A percentile compares a stretch with the other conserved stretches of the same genome.
These are phyloP conservation scores for Ogataea naganishii DNA, from an alignment of 805 yeast species.

Conservation along the genomic window DNA sequence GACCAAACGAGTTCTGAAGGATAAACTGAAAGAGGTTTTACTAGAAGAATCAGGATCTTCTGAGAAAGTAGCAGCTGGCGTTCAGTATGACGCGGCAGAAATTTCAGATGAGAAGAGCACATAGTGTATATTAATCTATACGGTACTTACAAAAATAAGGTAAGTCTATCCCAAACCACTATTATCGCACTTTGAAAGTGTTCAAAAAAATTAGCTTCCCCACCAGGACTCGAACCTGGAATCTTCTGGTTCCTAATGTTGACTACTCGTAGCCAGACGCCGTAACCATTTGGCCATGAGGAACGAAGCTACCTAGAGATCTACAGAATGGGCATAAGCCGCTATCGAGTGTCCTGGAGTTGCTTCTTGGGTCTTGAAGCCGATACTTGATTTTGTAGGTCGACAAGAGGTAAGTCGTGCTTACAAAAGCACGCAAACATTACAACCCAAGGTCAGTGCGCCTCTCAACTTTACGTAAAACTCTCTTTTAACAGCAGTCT, in stretches of 20 bases:
- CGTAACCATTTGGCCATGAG: constrained; percentile 24
- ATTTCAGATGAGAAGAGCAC: constrained; percentile 6
- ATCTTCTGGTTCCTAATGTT: constrained; percentile 27
- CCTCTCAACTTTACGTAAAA: too few relatives aligned
- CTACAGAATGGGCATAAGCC: too few relatives aligned
- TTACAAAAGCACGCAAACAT: too few relatives aligned
- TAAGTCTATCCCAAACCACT: background rate
- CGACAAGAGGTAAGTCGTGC: too few relatives aligned
- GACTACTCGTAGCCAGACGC: constrained; percentile 27
- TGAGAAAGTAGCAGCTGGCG: background rate
- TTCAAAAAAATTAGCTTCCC: constrained; percentile 25
- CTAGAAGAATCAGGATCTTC: constrained; percentile 35
- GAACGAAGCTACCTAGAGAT: too few relatives aligned
- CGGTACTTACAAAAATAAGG: background rate
- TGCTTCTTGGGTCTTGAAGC: too few relatives aligned
- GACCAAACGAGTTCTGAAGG: constrained; percentile 46
- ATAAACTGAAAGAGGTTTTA: constrained; percentile 49
- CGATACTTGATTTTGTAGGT: too few relatives aligned
- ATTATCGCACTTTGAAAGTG: background rate
- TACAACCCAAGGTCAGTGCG: too few relatives aligned
- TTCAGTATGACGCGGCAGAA: background rate
- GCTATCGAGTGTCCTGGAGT: too few relatives aligned
- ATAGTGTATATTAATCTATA: constrained; percentile 5
- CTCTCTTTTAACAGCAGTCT: too few relatives aligned
- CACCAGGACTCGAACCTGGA: constrained; percentile 52